Evolutionary conservation across 177 flowering plant genomes (phyloP), one percentile per base, ranked within the genome.

Genomic region (Vitis hybrid): DNA sequence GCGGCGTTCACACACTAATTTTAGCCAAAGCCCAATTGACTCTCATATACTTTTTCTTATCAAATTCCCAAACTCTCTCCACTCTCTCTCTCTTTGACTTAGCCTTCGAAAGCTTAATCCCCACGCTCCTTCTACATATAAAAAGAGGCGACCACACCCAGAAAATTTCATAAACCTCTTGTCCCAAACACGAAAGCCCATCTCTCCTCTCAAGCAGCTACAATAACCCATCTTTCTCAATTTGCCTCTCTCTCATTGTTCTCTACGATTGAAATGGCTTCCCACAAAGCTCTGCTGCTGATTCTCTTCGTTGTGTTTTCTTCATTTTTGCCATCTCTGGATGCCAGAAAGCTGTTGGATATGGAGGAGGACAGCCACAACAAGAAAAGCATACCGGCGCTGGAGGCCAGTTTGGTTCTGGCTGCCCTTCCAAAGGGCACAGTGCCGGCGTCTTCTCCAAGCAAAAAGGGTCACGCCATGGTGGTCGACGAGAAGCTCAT

Each of bases 401-500:
- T 5, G 64, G 48, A 64, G 19, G 20, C 31, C 51, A 60, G 69
- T 14, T 62, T 74, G 76, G 49, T 70, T 22, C 73, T 84, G 3
- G 55, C 62, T 45, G 60, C 80, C 39, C 83, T 82, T 55, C 82
- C 87, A 0, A 80, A 79, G 80, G 85, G 83, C 31, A 69, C 49
- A 6, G 77, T 73, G 18, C 79, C 82, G 26, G 3, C 78, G 3
- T 84, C 87, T 33, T 11, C 84, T 0, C 85, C 87, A 0, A 84
- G 84, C 84, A 78, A 77, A 72, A 82, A 77, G 71, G 78, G 81
- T 52, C 83, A 82, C 55, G 74, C 75, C 61, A 26, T 16, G 31
- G 60, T 68, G 33, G 60, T 62, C n/a, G 71, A 74, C 22, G 80
- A 79, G 49, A 73, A 77, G 78, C 80, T 79, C 72, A 63, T 80